Percentiles rank a stretch among this genome's conserved stretches.
phyloP scores from a whole-genome alignment of 345 rosid species.

The Erodium maritimum region DNA sequence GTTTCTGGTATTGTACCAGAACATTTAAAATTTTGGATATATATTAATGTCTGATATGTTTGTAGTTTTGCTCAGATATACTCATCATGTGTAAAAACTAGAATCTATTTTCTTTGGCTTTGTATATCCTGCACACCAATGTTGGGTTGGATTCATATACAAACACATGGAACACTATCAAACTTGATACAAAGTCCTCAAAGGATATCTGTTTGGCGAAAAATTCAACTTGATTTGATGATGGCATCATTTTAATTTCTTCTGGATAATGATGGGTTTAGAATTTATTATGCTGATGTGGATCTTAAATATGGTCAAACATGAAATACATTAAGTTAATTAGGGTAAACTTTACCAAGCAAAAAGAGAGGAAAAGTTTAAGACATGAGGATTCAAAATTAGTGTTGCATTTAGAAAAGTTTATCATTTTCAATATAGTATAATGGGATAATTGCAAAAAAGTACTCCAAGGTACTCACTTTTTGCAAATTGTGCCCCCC shows the following conservation, averaged over 20 bases:
- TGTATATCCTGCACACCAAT: background rate
- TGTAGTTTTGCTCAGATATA: too few relatives aligned
- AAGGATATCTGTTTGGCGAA: background rate
- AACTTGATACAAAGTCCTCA: background rate
- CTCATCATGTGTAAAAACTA: too few relatives aligned
- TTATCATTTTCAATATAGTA: background rate
- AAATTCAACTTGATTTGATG: background rate
- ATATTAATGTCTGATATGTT: background rate
- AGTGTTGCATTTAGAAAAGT: background rate
- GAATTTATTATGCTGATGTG: background rate
- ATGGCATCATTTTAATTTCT: background rate
- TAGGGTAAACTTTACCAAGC: background rate
- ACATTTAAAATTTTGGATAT: background rate
- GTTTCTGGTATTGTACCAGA: background rate
- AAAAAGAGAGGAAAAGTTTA: background rate
- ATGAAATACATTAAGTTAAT: too few relatives aligned
- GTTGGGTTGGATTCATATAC: background rate
- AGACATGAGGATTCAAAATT: background rate
- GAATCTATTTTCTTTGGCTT: background rate
- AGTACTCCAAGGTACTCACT: too few relatives aligned
- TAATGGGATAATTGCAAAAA: too few relatives aligned
- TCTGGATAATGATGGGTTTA: background rate
- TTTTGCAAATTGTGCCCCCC: too few relatives aligned
- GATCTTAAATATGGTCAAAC: background rate
- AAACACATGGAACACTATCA: background rate